A percentile compares a stretch with the other conserved stretches of the same genome.
phyloP scores from a whole-genome alignment of 306 rosid genomes.

The Mucuna pruriens region DNA sequence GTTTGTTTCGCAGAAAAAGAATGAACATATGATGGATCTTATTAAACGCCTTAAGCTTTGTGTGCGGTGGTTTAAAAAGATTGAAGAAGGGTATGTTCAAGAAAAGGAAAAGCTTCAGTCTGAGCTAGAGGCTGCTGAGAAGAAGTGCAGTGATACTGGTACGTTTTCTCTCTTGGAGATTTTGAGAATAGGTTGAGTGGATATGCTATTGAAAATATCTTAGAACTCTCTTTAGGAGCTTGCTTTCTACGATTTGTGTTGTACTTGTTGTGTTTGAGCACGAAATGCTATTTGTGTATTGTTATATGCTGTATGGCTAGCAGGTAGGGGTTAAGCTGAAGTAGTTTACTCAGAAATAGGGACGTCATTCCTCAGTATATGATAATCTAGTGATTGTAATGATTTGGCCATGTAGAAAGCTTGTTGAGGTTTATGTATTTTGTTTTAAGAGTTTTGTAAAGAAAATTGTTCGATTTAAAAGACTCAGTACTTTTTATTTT shows the following conservation, averaged over 20 bases:
- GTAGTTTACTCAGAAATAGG: background rate
- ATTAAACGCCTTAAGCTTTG: conserved; percentile 71
- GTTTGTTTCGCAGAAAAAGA: conserved; percentile 54
- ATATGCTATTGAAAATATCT: background rate
- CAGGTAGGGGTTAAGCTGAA: background rate
- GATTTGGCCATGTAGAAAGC: background rate
- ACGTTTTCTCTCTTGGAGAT: background rate
- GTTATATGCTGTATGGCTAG: background rate
- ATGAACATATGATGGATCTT: conserved; percentile 57
- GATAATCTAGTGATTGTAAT: background rate
- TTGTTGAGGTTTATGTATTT: background rate
- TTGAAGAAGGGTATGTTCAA: conserved; percentile 54
- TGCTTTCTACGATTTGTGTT: background rate
- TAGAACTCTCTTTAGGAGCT: background rate
- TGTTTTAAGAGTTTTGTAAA: background rate
- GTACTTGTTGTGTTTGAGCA: background rate
- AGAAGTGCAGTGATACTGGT: conserved; percentile 74
- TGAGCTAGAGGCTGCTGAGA: conserved; percentile 64
- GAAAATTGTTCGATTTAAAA: background rate
- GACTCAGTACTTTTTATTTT: background rate
- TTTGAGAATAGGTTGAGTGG: background rate
- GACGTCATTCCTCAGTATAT: background rate
- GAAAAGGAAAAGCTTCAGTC: conserved; percentile 66
- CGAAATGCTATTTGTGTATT: background rate
- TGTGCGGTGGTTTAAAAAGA: conserved; percentile 63